Percentiles rank a stretch among this genome's conserved stretches.
Conservation (phyloP, 805 yeast species). For the Starmerella ratchasimensis region DNA sequence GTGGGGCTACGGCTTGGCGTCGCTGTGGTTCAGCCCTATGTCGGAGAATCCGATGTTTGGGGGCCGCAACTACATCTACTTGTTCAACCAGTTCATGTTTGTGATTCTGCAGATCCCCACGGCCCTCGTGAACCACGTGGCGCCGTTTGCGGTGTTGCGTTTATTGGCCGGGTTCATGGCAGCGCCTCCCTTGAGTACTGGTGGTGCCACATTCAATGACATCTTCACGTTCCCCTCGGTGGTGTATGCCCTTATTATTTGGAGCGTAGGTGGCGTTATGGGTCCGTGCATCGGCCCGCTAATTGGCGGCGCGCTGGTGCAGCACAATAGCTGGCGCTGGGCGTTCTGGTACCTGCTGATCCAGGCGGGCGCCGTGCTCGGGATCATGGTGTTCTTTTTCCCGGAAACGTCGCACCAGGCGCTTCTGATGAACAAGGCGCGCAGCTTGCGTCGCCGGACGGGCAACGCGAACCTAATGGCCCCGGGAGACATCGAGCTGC, state of each 20-base stretch:
- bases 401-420: constrained; percentile 39
- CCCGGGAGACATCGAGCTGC: constrained; percentile 14
- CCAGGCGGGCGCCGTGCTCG: constrained; percentile 27
- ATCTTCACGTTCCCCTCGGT: constrained; percentile 31
- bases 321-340: constrained; percentile 38
- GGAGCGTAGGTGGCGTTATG: constrained; percentile 41
- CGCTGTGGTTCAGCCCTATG: constrained; percentile 42
- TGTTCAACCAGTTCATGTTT: constrained; percentile 35
- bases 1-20: constrained; percentile 48
- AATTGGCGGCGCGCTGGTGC: constrained; percentile 39
- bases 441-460: constrained; percentile 35
- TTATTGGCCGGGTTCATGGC: constrained; percentile 44
- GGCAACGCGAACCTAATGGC: constrained; percentile 10
- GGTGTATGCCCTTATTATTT: constrained; percentile 36
- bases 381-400: constrained; percentile 29
- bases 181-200: constrained; percentile 44
- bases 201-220: constrained; percentile 46
- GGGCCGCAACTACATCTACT: constrained; percentile 39
- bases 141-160: constrained; percentile 38
- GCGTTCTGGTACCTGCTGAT: constrained; percentile 39
- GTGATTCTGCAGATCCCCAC: constrained; percentile 42
- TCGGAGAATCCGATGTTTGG: constrained; percentile 34
- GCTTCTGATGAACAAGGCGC: constrained; percentile 36
- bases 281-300: constrained; percentile 48
- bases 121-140: constrained; percentile 39